Percentiles rank a stretch among this genome's conserved stretches.
Conservation (phyloP, 1,284 basidiomycete species). For the Leucoagaricus sp. region DNA sequence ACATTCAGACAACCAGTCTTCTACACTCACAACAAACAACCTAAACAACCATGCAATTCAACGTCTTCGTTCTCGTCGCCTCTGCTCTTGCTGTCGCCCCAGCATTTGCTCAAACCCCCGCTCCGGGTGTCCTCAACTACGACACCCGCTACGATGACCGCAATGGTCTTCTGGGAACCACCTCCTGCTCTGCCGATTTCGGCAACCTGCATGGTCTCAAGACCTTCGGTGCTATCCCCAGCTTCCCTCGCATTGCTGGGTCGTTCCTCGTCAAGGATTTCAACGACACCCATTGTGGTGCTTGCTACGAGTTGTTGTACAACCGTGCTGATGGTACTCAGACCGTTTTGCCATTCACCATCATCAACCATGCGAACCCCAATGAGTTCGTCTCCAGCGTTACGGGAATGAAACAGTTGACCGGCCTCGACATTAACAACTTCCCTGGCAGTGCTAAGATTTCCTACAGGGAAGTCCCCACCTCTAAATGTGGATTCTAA, state of each 20-base stretch:
- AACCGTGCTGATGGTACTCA: conserved; percentile 8
- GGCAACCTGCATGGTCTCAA: conserved; percentile 7
- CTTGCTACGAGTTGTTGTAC: conserved; percentile 12
- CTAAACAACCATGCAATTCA: conserved; percentile 8
- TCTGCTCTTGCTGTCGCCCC: conserved; percentile 8
- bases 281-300: conserved; percentile 14
- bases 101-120: conserved; percentile 4
- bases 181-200: conserved; percentile 13
- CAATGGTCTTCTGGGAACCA: conserved; percentile 1
- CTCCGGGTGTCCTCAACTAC: conserved; percentile 10
- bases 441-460: conserved; percentile 13
- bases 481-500: conserved; percentile 15
- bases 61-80: conserved; percentile 5
- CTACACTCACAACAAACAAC: neutral
- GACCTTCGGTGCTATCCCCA: conserved; percentile 15
- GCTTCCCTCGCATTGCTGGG: conserved; percentile 14
- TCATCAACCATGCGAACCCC: conserved; percentile 6
- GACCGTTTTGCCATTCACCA: conserved; percentile 9
- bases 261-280: conserved; percentile 9
- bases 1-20: neutral
- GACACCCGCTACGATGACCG: conserved; percentile 12
- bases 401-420: conserved; percentile 7
- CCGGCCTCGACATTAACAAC: neutral
- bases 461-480: conserved; percentile 10
- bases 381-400: conserved; percentile 7